Conservation (phyloP, 2,329 filamentous ascomycete genomes). For the Drechslera avenae region DNA sequence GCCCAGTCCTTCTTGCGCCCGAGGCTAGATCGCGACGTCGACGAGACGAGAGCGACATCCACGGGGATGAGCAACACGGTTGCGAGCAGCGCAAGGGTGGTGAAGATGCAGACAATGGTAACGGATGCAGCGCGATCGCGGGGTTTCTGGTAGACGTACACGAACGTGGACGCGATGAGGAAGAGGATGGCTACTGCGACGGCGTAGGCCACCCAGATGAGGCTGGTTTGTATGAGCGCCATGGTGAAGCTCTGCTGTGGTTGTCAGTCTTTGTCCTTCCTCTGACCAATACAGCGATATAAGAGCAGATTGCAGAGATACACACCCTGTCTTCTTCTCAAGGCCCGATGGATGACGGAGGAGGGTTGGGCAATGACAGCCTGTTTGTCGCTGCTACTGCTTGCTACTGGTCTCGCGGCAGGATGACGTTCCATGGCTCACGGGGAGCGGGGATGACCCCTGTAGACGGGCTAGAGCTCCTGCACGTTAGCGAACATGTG, state of each 20-base stretch:
- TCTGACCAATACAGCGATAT: neutral
- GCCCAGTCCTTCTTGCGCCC: conserved; percentile 96
- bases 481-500: conserved; percentile 9
- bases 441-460: conserved; percentile 11
- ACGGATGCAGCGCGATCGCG: conserved; percentile 83
- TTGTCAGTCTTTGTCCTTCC: too few relatives aligned
- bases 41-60: conserved; percentile 92
- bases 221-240: conserved; percentile 79
- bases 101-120: conserved; percentile 83
- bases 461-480: conserved; percentile 14
- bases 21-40: conserved; percentile 74
- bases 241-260: conserved; percentile 46
- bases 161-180: conserved; percentile 78
- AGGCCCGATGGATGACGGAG: neutral
- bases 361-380: conserved; percentile 3
- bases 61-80: conserved; percentile 92
- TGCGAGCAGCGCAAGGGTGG: conserved; percentile 83
- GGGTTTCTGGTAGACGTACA: conserved; percentile 88
- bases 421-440: conserved; percentile 17
- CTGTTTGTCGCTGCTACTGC: neutral
- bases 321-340: neutral
- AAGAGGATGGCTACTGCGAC: conserved; percentile 79
- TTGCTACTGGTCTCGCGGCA: conserved; percentile 1
- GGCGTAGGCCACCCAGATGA: conserved; percentile 95
- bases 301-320: too few relatives aligned